Evolutionary conservation across 2,329 filamentous ascomycete genomes (phyloP), one percentile per base, ranked within the genome.

Genomic region (Monilinia polystroma): DNA sequence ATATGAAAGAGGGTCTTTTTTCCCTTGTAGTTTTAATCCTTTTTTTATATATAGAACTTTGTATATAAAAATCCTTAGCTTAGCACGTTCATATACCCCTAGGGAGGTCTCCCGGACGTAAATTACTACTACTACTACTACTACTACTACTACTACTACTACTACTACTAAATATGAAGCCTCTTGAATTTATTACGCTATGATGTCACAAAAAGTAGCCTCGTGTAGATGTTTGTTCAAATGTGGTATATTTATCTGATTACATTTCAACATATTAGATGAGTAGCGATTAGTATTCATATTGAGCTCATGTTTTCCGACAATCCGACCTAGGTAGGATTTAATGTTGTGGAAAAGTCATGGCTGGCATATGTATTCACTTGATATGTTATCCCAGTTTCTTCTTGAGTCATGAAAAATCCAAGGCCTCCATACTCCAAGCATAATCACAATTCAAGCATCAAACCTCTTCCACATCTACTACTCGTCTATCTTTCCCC

Each of bases 401-500:
- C 3, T 38, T 45, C 29, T 29, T 26, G n/a, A 26, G 29, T 49
- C 45, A 51, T 49, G 45, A 2, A 23, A 51, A 7, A 2, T 20
- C 43, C 29, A 38, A 23, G 8, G 14, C 45, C 20, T 51, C 38
- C 11, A 0, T 12, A 11, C 14, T 8, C 29, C 23, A 29, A 29
- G 8, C 18, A n/a, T 7, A 0, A n/a, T 8, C 10, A 47, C 20
- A 26, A 23, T 5, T 43, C 49, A 16, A 53, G 32, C 14, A 41
- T 70, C 53, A 76, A 52, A 75, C 71, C 56, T 62, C 67, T 47
- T 78, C 72, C 16, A 81, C 73, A n/a, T 75, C 73, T 62, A 77
- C 72, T 1, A 83, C 79, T 38, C 74, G 76, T 52, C 83, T 77
- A 72, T 82, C 80, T 69, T 73, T 79, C 56, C 80, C 80, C 65